Evolutionary conservation across 805 yeast genomes (phyloP), one percentile per base, ranked within the genome.

Genomic region (Cephaloascus albidus): DNA sequence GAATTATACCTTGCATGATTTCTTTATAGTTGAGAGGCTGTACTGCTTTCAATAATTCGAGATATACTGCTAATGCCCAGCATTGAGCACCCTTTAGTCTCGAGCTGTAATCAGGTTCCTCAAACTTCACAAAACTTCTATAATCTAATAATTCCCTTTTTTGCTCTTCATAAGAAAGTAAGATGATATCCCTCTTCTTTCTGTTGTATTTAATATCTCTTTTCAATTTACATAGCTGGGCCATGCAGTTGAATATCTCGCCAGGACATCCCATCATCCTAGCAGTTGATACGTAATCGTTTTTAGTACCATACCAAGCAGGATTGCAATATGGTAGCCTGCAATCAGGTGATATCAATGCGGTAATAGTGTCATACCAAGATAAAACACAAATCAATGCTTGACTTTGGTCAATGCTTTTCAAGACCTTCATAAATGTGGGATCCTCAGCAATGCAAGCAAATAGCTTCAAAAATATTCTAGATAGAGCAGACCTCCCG

Each of bases 231-330:
- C 78, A 72, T 4, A 75, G 63, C 35, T 66, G 61, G 2, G 64
- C 57, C 49, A 75, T 59, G 3, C 73, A 65, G 15, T 54, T 52
- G 49, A 76, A 75, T 1, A 76, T 67, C 43, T 74, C 79, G 3
- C 77, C 78, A 0, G 81, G 81, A 44, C 81, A 76, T 1, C 80
- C 81, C 70, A 72, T 73, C 68, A 76, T 63, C 40, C 62, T 64
- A 4, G 73, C 63, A 0, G 78, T 73, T 15, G 79, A 72, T 3
- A 70, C 60, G 10, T 50, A 48, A 41, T 64, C 69, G 20, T 52
- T 47, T 38, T 56, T 60, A 6, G 61, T 54, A 2, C 81, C 81
- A 45, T 72, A 74, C 78, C 79, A 75, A 16, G 55, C 63, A 8
- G 72, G 69, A 20, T 62, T 66, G 52, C 78, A 73, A 40, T 58